Percentiles rank a stretch among this genome's conserved stretches.
phyloP scores from a whole-genome alignment of 805 yeast genomes.

The Isabelozyma pseudorhagii region DNA sequence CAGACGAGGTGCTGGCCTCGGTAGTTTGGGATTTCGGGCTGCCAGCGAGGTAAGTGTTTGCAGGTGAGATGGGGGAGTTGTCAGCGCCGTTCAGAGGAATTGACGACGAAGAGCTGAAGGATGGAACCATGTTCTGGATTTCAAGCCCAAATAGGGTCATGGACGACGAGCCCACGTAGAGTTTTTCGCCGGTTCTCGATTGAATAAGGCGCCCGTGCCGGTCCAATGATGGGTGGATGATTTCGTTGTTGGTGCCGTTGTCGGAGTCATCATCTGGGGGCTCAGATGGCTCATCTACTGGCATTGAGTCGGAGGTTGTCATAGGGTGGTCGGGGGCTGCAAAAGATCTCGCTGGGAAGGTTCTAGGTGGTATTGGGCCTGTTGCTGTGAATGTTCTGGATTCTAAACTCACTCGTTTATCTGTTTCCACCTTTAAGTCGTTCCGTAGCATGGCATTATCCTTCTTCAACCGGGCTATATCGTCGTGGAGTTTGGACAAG shows the following conservation, averaged over 20 bases:
- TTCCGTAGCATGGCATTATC: conserved; percentile 60
- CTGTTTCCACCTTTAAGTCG: conserved; percentile 29
- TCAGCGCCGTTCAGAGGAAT: conserved; percentile 6
- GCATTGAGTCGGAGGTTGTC: neutral
- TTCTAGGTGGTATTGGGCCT: neutral
- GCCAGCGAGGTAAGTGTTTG: neutral
- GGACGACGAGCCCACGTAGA: conserved; percentile 78
- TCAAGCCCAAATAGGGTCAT: conserved; percentile 81
- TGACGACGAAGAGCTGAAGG: conserved; percentile 11
- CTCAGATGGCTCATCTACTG: neutral
- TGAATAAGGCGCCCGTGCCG: conserved; percentile 69
- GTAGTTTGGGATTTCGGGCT: conserved; percentile 9
- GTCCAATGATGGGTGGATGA: conserved; percentile 69
- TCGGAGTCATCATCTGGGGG: neutral
- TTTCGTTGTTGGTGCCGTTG: conserved; percentile 31
- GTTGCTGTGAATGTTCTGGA: neutral
- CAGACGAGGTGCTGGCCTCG: conserved; percentile 4
- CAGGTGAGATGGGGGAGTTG: conserved; percentile 7
- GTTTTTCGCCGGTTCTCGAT: conserved; percentile 70
- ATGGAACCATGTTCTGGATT: conserved; percentile 61
- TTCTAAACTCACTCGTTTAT: conserved; percentile 2
- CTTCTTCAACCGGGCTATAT: conserved; percentile 59
- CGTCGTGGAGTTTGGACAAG: conserved; percentile 63
- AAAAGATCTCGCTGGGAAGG: too few relatives aligned
- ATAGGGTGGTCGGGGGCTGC: neutral